Conservation (phyloP, 2,329 filamentous ascomycete genomes). For the Huntiella abstrusa region DNA sequence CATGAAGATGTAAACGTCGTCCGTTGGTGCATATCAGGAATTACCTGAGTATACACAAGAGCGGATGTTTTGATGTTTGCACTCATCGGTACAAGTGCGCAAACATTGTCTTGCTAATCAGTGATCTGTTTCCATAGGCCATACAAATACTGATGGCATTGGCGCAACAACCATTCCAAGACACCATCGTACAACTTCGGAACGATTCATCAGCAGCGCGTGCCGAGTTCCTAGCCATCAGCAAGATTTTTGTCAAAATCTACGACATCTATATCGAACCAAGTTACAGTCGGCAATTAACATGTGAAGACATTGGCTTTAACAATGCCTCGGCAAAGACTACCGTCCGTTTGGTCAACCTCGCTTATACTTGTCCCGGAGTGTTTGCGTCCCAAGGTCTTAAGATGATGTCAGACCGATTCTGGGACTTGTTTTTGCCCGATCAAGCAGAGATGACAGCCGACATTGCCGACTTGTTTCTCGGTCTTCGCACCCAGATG, state of each 20-base stretch:
- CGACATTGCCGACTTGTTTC: conserved; percentile 10
- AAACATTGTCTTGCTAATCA: conserved; percentile 1
- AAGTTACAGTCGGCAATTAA: conserved; percentile 15
- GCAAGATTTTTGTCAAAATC: conserved; percentile 17
- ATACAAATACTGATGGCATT: conserved; percentile 21
- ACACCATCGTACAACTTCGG: conserved; percentile 16
- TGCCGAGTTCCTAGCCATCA: conserved; percentile 19
- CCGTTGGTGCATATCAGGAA: background rate
- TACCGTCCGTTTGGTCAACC: conserved; percentile 11
- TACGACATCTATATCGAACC: conserved; percentile 19
- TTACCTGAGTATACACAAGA: background rate
- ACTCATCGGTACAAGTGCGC: background rate
- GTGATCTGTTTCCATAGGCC: conserved; percentile 13
- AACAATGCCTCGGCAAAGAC: conserved; percentile 17
- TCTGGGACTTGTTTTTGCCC: conserved; percentile 23
- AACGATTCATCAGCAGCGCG: conserved; percentile 18
- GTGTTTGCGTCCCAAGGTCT: conserved; percentile 16
- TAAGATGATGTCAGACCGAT: conserved; percentile 25
- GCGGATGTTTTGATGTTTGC: background rate
- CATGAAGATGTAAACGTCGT: no score
- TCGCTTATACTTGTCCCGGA: conserved; percentile 9
- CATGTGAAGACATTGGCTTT: conserved; percentile 21
- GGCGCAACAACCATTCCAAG: conserved; percentile 18
- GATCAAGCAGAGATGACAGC: conserved; percentile 9
- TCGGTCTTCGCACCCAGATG: conserved; percentile 11